These are phyloP conservation scores for Rhizopus sp. DNA, from an alignment of 371 early-diverging fungal genomes.

Conservation along the genomic window DNA sequence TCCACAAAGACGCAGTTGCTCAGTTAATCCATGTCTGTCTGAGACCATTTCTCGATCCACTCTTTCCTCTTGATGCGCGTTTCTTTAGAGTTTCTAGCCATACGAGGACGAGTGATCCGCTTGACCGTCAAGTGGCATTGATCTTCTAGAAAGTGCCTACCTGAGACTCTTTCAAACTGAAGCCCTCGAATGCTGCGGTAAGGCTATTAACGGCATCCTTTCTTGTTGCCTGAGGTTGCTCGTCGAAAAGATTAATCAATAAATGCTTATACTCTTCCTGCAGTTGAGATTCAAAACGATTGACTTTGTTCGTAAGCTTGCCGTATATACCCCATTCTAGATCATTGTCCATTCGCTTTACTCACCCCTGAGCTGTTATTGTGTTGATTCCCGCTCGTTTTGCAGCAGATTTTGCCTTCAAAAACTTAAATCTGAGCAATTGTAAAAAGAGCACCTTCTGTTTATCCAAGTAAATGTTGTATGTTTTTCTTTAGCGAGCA, in stretches of 20 bases:
- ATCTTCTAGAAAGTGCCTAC: conserved; percentile 21
- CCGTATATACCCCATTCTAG: conserved; percentile 20
- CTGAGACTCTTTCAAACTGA: conserved; percentile 25
- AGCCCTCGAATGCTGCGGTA: conserved; percentile 26
- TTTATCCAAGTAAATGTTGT: conserved; percentile 14
- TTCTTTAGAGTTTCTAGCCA: conserved; percentile 10
- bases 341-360: conserved; percentile 19
- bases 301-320: conserved; percentile 23
- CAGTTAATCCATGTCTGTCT: conserved; percentile 8
- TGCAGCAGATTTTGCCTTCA: conserved; percentile 20
- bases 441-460: conserved; percentile 16
- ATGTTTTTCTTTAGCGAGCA: conserved; percentile 20
- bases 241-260: conserved; percentile 25
- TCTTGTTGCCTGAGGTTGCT: conserved; percentile 18
- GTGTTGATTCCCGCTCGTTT: conserved; percentile 23
- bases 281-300: conserved; percentile 29
- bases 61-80: conserved; percentile 5
- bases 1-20: conserved; percentile 9
- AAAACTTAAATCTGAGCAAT: conserved; percentile 19
- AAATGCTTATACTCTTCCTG: conserved; percentile 27
- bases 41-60: conserved; percentile 3
- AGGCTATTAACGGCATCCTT: conserved; percentile 4
- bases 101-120: conserved; percentile 19
- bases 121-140: conserved; percentile 21
- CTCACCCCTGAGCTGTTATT: conserved; percentile 21